These are phyloP conservation scores for Verticillium tricorpus DNA, from an alignment of 2,329 filamentous ascomycete genomes.

Conservation along the genomic window DNA sequence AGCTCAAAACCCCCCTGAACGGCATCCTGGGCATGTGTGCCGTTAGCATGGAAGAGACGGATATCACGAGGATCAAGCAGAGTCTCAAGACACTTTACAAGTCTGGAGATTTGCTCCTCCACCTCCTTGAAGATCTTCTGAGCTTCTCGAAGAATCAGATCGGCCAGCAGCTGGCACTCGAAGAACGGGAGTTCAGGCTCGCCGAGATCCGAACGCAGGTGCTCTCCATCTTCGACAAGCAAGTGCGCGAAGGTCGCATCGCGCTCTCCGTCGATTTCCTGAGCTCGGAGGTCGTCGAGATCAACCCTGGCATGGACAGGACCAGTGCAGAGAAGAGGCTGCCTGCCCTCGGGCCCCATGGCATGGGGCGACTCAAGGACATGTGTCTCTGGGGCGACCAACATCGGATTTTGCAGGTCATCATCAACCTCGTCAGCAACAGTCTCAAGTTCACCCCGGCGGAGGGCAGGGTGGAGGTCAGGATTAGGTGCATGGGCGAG, in stretches of 20 bases:
- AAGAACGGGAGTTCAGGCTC: slow-evolving; percentile 80
- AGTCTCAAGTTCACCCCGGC: slow-evolving; percentile 84
- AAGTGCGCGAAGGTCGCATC: slow-evolving; percentile 76
- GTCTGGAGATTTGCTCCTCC: slow-evolving; percentile 73
- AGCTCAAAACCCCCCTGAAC: slow-evolving; percentile 92
- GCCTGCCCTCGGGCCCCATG: slow-evolving; percentile 59
- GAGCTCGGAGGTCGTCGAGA: slow-evolving; percentile 34
- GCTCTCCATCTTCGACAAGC: slow-evolving; percentile 82
- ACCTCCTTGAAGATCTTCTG: slow-evolving; percentile 82
- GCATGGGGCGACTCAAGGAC: slow-evolving; percentile 68
- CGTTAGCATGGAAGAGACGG: slow-evolving; percentile 88
- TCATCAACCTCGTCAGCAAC: slow-evolving; percentile 91
- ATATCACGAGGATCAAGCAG: slow-evolving; percentile 71
- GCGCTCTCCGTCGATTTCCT: slow-evolving; percentile 68
- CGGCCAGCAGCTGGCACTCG: slow-evolving; percentile 74
- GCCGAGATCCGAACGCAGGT: slow-evolving; percentile 82
- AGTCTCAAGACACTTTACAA: slow-evolving; percentile 87
- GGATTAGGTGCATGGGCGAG: slow-evolving; percentile 70
- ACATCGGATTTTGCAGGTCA: slow-evolving; percentile 84
- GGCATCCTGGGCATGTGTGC: slow-evolving; percentile 93
- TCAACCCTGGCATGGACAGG: slow-evolving; percentile 19
- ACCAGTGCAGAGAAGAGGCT: slow-evolving; percentile 27
- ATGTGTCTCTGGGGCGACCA: slow-evolving; percentile 93
- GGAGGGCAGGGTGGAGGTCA: slow-evolving; percentile 69
- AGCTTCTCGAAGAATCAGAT: slow-evolving; percentile 96